Base-by-base conservation (phyloP, 2,329 filamentous ascomycete species). In the Clonostachys rhizophaga region DNA sequence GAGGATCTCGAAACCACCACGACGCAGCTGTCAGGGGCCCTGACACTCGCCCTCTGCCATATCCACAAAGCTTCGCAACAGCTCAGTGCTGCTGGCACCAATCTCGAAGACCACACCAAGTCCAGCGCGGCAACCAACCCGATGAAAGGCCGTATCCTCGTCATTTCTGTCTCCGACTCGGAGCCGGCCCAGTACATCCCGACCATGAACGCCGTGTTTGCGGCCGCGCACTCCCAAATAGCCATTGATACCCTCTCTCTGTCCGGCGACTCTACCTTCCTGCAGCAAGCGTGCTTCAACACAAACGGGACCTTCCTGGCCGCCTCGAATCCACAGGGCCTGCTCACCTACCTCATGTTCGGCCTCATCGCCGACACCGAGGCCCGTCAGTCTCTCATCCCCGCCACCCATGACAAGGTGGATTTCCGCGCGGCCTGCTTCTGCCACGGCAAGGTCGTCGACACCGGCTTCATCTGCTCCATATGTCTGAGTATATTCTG, bases 401-500 rank as follows among this genome's bases (percentile, higher is more conserved):
- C 86, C 5, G 91, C 94, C 0, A 89, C 87, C 8, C 85, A 89
- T 36, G 87, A 91, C 47, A 84, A 87, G 41, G 91, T 99, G 40
- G 95, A 99, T 68, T 99, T 99, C 64, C 83, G 94, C 40, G 92
- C 95, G n/a, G 94, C 94, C 5, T 99, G 94, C 64, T 99, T 99
- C 70, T 99, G 94, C 64, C 94, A 99, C 68, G 79, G 92, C 44
- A 83, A 82, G 35, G 90, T 97, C 17, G 86, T 99, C 40, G 90
- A 96, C 66, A 83, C 91, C 2, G 94, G 91, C 9, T 99, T 89
- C 63, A 92, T 99, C 36, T 99, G 94, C 72, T 95, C 89, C 51
- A 91, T 99, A 56, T 99, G 94, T 62, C 74, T 99, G 41, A 95
- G 89, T 65, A 99, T 95, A 58, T 96, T 95, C 64, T 96, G 91